Evolutionary conservation across 345 rosid genomes (phyloP).

Genomic region (Gossypium ekmanianum): DNA sequence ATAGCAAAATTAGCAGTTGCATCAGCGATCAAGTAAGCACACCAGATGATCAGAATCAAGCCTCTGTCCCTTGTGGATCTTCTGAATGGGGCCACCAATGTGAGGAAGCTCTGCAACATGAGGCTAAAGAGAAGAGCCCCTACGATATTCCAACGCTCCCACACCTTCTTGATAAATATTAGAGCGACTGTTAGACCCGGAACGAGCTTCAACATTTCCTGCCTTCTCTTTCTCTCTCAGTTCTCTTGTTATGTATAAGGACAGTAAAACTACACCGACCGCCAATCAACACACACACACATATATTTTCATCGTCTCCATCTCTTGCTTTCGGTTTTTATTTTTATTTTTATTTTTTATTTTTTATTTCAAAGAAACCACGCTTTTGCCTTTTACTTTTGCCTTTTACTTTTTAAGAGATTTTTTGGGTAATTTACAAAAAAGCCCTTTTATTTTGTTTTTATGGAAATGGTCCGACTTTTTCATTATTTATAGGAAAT

Average conservation of each 20-base stretch:
- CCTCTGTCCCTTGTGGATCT: conserved; percentile 32
- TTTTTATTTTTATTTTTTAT: too few species aligned
- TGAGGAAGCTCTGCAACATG: conserved; percentile 42
- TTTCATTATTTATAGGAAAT: too few species aligned
- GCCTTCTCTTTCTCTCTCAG: background rate
- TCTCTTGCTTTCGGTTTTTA: too few species aligned
- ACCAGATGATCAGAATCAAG: conserved; percentile 38
- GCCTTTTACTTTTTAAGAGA: too few species aligned
- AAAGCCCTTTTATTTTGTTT: too few species aligned
- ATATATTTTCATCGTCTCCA: too few species aligned
- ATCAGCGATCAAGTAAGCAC: conserved; percentile 51
- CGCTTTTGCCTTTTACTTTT: too few species aligned
- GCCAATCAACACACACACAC: too few species aligned
- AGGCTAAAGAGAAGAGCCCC: conserved; percentile 51
- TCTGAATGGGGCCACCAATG: conserved; percentile 41
- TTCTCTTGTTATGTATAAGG: background rate
- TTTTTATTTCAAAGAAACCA: too few species aligned
- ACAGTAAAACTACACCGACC: too few species aligned
- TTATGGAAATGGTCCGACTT: too few species aligned
- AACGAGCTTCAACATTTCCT: conserved; percentile 9
- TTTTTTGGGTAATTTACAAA: too few species aligned
- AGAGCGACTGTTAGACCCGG: background rate
- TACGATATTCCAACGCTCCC: conserved; percentile 52
- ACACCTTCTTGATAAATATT: conserved; percentile 22
- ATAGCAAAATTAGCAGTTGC: conserved; percentile 44